Evolutionary conservation across 2,329 filamentous ascomycete genomes (phyloP), one percentile per base, ranked within the genome.

Genomic region (Arthrobotrys sinensis): DNA sequence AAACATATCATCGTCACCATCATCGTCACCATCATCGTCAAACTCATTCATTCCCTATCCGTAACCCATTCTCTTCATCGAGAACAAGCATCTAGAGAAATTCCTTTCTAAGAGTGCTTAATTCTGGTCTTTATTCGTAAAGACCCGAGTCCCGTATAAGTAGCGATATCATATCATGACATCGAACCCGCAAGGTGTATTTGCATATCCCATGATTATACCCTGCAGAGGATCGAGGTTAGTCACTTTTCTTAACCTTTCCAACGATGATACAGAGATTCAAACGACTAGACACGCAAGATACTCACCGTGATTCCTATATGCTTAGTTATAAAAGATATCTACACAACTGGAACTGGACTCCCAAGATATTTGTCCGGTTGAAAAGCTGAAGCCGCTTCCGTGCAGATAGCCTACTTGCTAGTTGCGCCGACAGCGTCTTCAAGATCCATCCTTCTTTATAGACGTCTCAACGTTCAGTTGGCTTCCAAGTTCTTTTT

Each of bases 121-220:
- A 21, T 4, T n/a, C 45, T 21, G 16, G 19, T n/a, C 45, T 48
- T 21, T 48, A 10, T 21, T 21, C 45, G 11, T 24, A 48, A 21
- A 21, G 45, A n/a, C 45, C 43, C n/a, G 7, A 48, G 45, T 24
- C 45, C 19, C 16, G 45, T 48, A 48, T 10, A 48, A 2, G 45
- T 48, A 48, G 19, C 12, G 16, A 48, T 24, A 48, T 48, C 40
- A 48, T 24, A 48, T 24, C 45, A 48, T 48, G 45, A 48, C 5
- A 24, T 48, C 45, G 45, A 24, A 48, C 45, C 24, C 45, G 45
- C 45, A 21, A 48, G 45, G 45, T 48, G 45, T 48, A 48, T 48
- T 48, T n/a, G 45, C 45, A 48, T 48, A 21, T 48, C 45, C 45
- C 45, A 48, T 48, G 45, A 48, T 24, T 48, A 48, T 48, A 48